These are phyloP conservation scores for Waitea zeae DNA, from an alignment of 1,284 basidiomycete genomes.

Conservation along the genomic window DNA sequence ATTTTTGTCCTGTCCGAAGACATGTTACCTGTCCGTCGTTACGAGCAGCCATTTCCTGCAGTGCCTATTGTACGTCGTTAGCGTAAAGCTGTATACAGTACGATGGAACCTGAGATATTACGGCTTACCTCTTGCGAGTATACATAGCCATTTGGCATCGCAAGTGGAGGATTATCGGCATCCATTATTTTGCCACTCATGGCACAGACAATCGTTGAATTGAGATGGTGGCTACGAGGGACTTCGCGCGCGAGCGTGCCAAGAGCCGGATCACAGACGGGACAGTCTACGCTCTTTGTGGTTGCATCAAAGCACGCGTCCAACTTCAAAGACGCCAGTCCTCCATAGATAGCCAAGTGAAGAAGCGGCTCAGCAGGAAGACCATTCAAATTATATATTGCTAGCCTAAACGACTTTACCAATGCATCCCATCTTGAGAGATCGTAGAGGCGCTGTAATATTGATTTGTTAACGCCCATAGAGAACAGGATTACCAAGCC, in stretches of 20 bases:
- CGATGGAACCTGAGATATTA: slow-evolving; percentile 1
- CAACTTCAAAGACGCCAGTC: slow-evolving; percentile 74
- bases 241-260: slow-evolving; percentile 72
- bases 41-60: slow-evolving; percentile 70
- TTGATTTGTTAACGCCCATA: background rate
- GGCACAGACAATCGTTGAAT: slow-evolving; percentile 88
- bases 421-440: slow-evolving; percentile 58
- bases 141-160: slow-evolving; percentile 84
- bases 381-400: slow-evolving; percentile 74
- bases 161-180: slow-evolving; percentile 80
- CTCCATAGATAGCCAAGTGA: slow-evolving; percentile 76
- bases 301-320: slow-evolving; percentile 51
- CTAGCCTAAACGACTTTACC: slow-evolving; percentile 61
- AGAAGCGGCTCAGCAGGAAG: slow-evolving; percentile 78
- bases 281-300: slow-evolving; percentile 76
- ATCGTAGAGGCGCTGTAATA: slow-evolving; percentile 66
- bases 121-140: slow-evolving; percentile 73
- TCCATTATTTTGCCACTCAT: slow-evolving; percentile 90
- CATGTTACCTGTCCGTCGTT: slow-evolving; percentile 66
- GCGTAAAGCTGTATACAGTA: background rate
- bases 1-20: slow-evolving; percentile 56
- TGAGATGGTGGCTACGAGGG: slow-evolving; percentile 86
- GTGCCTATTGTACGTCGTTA: slow-evolving; percentile 27
- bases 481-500: background rate
- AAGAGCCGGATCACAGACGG: slow-evolving; percentile 72